A percentile compares a stretch with the other conserved stretches of the same genome.
Evolutionary conservation across 352 stramenopile genomes (phyloP).

Genomic region (Pythium brachiatum): DNA sequence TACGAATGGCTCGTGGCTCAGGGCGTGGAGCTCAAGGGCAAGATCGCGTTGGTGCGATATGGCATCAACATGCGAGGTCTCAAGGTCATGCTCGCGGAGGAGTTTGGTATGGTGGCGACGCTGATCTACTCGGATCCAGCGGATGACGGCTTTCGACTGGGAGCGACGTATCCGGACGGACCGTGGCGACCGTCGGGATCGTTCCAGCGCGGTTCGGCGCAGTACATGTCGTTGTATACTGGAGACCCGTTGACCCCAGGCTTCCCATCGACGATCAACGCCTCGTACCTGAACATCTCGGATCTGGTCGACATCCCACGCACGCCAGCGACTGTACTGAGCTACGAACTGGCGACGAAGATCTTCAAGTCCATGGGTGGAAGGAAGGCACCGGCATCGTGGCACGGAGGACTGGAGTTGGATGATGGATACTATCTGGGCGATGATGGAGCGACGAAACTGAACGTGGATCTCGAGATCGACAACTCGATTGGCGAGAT

Average conservation of each 20-base stretch:
- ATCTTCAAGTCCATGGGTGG: constrained; percentile 69
- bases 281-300: constrained; percentile 35
- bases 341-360: constrained; percentile 73
- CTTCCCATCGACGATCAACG: constrained; percentile 28
- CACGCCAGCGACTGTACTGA: constrained; percentile 65
- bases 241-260: constrained; percentile 57
- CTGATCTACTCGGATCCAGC: constrained; percentile 88
- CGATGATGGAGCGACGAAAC: constrained; percentile 46
- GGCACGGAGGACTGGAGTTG: constrained; percentile 61
- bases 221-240: constrained; percentile 77
- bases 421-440: constrained; percentile 80
- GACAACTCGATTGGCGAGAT: constrained; percentile 77
- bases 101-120: too few species aligned
- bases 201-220: constrained; percentile 85
- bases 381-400: constrained; percentile 40
- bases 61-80: constrained; percentile 68
- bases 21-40: constrained; percentile 74
- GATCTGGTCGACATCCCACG: constrained; percentile 57
- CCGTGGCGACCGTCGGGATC: constrained; percentile 67
- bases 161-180: constrained; percentile 72
- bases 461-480: constrained; percentile 62
- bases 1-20: constrained; percentile 68
- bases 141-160: constrained; percentile 72
- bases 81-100: constrained; percentile 87
- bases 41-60: constrained; percentile 85